Evolutionary conservation across 345 rosid genomes (phyloP), one percentile per base, ranked within the genome.

Genomic region (Triadica sebifera): DNA sequence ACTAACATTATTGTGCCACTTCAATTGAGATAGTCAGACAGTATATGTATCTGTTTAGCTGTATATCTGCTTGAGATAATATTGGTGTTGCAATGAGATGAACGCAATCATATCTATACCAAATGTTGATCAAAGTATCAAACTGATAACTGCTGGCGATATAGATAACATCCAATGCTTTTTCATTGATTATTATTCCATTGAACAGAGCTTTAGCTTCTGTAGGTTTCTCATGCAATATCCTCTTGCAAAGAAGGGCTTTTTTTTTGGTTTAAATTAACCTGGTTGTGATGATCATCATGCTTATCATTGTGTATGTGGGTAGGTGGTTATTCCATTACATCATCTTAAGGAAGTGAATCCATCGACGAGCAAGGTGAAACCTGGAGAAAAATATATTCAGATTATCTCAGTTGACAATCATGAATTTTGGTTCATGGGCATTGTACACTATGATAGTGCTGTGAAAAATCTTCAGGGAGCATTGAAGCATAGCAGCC

Each of bases 371-470:
- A 93, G 97, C 89, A 89, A 85, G 77, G 89, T 72, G 25, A 93
- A 91, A 43, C 70, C 89, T 9, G 84, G 88, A 17, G 97, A 94
- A 83, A 94, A 90, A 76, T 90, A 86, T 86, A 87, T 94, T 71
- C 97, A 91, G 82, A 80, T 90, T 67, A 85, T 89, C n/a, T 90
- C 98, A 4, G 57, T 87, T 0, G 97, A 91, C 83, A 89, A 85
- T 80, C 97, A 91, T 46, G 98, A 94, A 70, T 94, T 94, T 77
- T 91, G 96, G 97, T 89, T 93, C 83, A 85, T 90, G 97, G 97
- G 96, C 19, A 90, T 93, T 79, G 93, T 91, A 67, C 77, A 89
- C 78, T 91, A 90, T 41, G 96, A 93, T 59, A 82, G 84, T 71
- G 97, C 97, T 3, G 91, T 88, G 75, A 89, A 89, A 85, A 88